Percentiles rank a stretch among this genome's conserved stretches.
Conservation (phyloP, 148 eudicot species). For the Arbutus unedo region DNA sequence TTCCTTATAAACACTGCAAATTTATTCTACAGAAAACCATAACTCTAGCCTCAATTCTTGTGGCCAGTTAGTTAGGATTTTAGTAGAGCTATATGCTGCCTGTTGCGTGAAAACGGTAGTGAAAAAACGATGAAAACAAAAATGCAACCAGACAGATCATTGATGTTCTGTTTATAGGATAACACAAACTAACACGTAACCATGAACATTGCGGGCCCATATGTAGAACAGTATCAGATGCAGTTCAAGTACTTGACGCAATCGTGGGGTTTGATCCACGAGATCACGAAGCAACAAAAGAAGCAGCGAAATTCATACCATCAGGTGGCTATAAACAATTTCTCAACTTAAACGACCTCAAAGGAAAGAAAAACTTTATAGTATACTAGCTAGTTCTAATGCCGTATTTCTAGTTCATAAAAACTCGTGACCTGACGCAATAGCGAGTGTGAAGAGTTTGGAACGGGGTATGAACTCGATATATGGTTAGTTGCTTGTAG, state of each 20-base stretch:
- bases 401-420: too few species aligned
- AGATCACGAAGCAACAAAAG: slow-evolving; percentile 40
- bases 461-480: neutral
- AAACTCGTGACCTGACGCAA: too few species aligned
- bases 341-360: slow-evolving; percentile 36
- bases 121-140: neutral
- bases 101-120: neutral
- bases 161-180: neutral
- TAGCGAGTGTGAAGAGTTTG: neutral
- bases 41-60: neutral
- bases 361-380: slow-evolving; percentile 43
- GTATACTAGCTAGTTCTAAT: too few species aligned
- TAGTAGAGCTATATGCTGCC: neutral
- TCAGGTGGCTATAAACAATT: slow-evolving; percentile 45
- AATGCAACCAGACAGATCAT: neutral
- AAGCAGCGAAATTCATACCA: slow-evolving; percentile 38
- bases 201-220: slow-evolving; percentile 30
- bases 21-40: neutral
- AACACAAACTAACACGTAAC: neutral
- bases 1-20: neutral
- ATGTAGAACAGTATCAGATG: slow-evolving; percentile 53
- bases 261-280: slow-evolving; percentile 36
- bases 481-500: neutral
- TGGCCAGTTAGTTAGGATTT: too few species aligned
- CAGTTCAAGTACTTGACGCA: slow-evolving; percentile 42